phyloP scores from a whole-genome alignment of 2,329 filamentous ascomycete genomes.

The Zalaria sp. region DNA sequence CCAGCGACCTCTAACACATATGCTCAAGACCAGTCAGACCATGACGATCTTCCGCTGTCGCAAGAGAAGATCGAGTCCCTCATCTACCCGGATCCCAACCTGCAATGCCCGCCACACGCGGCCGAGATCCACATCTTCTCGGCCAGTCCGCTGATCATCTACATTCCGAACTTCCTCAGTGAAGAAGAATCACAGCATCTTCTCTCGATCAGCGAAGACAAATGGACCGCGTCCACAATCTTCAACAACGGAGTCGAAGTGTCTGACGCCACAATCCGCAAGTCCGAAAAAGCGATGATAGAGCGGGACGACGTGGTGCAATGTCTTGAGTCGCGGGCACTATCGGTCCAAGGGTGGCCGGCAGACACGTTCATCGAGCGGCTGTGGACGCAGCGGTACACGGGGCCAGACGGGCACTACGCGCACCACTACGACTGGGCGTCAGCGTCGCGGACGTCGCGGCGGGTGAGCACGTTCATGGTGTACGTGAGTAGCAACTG shows the following conservation, averaged over 20 bases:
- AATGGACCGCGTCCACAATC: conserved; percentile 41
- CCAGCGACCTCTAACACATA: not conserved
- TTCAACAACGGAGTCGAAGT: conserved; percentile 34
- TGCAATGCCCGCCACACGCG: conserved; percentile 23
- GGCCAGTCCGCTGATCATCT: conserved; percentile 41
- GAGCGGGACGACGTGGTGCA: conserved; percentile 35
- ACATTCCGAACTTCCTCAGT: conserved; percentile 42
- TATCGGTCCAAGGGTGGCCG: conserved; percentile 46
- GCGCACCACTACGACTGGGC: conserved; percentile 47
- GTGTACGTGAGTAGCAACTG: conserved; percentile 42
- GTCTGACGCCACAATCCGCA: conserved; percentile 34
- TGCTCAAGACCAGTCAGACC: conserved; percentile 1
- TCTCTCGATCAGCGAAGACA: conserved; percentile 32
- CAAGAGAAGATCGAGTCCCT: conserved; percentile 21
- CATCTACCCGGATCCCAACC: conserved; percentile 23
- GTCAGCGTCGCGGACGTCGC: conserved; percentile 12
- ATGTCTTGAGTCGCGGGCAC: conserved; percentile 45
- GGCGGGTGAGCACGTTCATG: conserved; percentile 45
- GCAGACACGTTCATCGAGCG: conserved; percentile 44
- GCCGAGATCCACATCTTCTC: conserved; percentile 36
- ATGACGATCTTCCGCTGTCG: conserved; percentile 8
- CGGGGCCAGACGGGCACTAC: conserved; percentile 40
- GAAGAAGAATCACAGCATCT: conserved; percentile 35
- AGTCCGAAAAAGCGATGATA: conserved; percentile 37
- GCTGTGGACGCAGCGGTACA: conserved; percentile 47